phyloP scores from a whole-genome alignment of 768 basidiomycete species.

The Leccinum subtestaceum region DNA sequence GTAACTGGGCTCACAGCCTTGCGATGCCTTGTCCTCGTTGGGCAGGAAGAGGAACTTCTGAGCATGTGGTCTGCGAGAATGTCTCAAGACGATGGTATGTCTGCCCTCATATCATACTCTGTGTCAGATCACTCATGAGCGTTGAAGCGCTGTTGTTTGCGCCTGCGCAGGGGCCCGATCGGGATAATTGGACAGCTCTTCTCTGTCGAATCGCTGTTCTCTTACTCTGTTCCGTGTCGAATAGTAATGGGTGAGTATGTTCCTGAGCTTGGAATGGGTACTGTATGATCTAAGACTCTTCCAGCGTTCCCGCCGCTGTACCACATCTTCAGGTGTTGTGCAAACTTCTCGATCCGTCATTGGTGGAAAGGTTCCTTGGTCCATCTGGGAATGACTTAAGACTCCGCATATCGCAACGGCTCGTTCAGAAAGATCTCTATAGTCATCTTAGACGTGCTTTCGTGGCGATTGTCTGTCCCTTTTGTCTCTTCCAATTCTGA shows the following conservation, averaged over 20 bases:
- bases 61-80: slow-evolving; percentile 31
- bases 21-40: slow-evolving; percentile 64
- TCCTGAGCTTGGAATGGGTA: neutral
- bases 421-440: slow-evolving; percentile 50
- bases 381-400: slow-evolving; percentile 32
- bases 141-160: slow-evolving; percentile 40
- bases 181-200: slow-evolving; percentile 59
- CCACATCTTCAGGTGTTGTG: slow-evolving; percentile 52
- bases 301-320: slow-evolving; percentile 48
- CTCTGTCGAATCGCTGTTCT: slow-evolving; percentile 47
- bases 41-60: slow-evolving; percentile 36
- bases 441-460: slow-evolving; percentile 18
- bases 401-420: slow-evolving; percentile 40
- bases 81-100: slow-evolving; percentile 21
- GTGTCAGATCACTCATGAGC: slow-evolving; percentile 3
- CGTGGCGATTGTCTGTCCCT: slow-evolving; percentile 45
- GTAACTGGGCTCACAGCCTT: slow-evolving; percentile 53
- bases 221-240: slow-evolving; percentile 52
- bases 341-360: slow-evolving; percentile 38
- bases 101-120: neutral
- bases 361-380: slow-evolving; percentile 19
- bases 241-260: slow-evolving; percentile 45
- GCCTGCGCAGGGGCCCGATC: slow-evolving; percentile 36
- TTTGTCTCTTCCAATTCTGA: neutral
- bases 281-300: neutral